Evolutionary conservation across 2,329 filamentous ascomycete species (phyloP).

Genomic region (Hymenoscyphus scutula): DNA sequence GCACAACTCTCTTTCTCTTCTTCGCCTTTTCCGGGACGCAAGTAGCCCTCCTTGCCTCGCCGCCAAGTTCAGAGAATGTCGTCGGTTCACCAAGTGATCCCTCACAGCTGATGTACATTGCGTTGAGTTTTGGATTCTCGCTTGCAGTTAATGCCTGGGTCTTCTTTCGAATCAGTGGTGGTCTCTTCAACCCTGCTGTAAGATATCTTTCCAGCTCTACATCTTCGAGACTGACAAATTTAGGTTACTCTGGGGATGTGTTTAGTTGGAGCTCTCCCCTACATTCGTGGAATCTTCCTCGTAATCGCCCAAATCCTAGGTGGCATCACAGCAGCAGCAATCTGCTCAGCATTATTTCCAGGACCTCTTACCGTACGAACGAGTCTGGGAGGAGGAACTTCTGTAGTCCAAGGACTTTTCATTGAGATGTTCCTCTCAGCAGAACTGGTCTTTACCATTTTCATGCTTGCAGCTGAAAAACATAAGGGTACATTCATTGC

Average conservation of each 20-base stretch:
- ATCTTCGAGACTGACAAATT: background rate
- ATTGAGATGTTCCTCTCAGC: constrained; percentile 49
- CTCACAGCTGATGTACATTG: constrained; percentile 35
- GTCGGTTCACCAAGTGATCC: constrained; percentile 43
- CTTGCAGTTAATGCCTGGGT: constrained; percentile 52
- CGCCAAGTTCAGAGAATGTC: constrained; percentile 32
- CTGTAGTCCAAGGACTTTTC: constrained; percentile 45
- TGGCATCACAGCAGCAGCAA: constrained; percentile 40
- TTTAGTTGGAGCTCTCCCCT: constrained; percentile 36
- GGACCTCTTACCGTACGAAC: constrained; percentile 44
- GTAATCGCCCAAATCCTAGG: constrained; percentile 36
- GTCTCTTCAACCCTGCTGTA: constrained; percentile 47
- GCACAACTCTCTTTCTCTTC: constrained; percentile 32
- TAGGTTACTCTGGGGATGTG: constrained; percentile 38
- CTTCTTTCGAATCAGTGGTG: constrained; percentile 49
- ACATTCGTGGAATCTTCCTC: constrained; percentile 32
- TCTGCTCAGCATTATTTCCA: constrained; percentile 43
- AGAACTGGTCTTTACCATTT: constrained; percentile 48
- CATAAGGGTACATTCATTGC: constrained; percentile 48
- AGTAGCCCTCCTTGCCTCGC: constrained; percentile 28
- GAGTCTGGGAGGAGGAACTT: constrained; percentile 40
- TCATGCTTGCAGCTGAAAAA: constrained; percentile 51
- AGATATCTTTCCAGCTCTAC: constrained; percentile 40
- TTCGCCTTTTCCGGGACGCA: constrained; percentile 32
- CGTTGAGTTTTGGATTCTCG: constrained; percentile 29